phyloP scores from a whole-genome alignment of 495 filamentous ascomycete species.

The Gamarada debralockiae region DNA sequence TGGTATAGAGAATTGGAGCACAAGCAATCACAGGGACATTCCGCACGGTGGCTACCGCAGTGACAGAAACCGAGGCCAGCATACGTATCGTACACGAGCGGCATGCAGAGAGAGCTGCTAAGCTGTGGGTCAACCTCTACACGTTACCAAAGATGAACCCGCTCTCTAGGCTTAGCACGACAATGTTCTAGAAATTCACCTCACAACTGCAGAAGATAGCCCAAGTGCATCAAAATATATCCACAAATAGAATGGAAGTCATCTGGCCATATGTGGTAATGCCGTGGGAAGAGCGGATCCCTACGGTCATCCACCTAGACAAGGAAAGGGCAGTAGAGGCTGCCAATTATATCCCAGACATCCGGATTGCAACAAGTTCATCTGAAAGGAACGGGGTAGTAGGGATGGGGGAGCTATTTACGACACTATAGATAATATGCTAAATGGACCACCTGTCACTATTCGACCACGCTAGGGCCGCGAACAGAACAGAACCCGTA shows the following conservation, averaged over 20 bases:
- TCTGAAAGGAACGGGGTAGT: not conserved
- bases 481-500: conserved; percentile 11
- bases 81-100: not conserved
- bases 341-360: not conserved
- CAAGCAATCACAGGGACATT: conserved; percentile 29
- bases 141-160: conserved; percentile 6
- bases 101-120: not conserved
- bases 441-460: not conserved
- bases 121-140: conserved; percentile 6
- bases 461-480: not conserved
- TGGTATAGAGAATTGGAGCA: conserved; percentile 29
- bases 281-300: not conserved
- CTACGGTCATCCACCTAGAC: not conserved
- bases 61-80: conserved; percentile 19
- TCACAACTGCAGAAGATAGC: no score
- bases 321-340: not conserved
- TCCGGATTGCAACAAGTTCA: conserved; percentile 4
- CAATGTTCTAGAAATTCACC: no score
- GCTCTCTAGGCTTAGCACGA: no score
- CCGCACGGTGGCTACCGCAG: conserved; percentile 21
- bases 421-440: not conserved
- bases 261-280: not conserved
- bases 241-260: not conserved
- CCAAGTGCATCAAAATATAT: no score
- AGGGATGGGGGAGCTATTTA: conserved; percentile 2